Conservation (phyloP, 1,284 basidiomycete species). For the Lentinula novae-zelandiae region DNA sequence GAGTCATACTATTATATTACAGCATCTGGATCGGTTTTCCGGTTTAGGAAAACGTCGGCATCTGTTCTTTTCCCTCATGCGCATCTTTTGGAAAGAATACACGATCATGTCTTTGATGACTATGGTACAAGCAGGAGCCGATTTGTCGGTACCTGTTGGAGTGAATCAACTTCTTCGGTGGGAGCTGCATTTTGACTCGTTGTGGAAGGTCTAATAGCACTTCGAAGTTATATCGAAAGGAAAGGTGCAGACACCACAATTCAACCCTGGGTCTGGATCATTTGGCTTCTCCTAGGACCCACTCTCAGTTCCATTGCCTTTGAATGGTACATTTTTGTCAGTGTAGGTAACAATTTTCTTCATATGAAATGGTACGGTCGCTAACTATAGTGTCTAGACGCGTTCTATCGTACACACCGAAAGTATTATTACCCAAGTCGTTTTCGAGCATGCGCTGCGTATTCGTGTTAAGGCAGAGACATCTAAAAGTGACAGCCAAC, state of each 20-base stretch:
- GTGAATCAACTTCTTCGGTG: constrained; percentile 36
- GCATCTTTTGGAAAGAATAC: constrained; percentile 24
- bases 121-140: constrained; percentile 21
- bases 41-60: constrained; percentile 13
- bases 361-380: neutral
- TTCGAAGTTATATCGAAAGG: constrained; percentile 11
- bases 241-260: neutral
- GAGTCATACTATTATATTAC: neutral
- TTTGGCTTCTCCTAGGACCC: constrained; percentile 47
- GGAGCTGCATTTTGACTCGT: neutral
- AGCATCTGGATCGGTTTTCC: constrained; percentile 23
- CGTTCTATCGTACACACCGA: constrained; percentile 6
- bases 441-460: constrained; percentile 55
- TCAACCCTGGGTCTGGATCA: constrained; percentile 43
- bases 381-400: neutral
- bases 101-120: constrained; percentile 18
- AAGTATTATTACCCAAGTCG: constrained; percentile 40
- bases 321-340: constrained; percentile 49
- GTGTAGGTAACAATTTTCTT: constrained; percentile 26
- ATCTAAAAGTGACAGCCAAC: constrained; percentile 14
- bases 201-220: neutral
- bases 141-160: constrained; percentile 34
- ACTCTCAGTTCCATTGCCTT: constrained; percentile 31
- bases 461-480: constrained; percentile 45
- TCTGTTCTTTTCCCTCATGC: constrained; percentile 8